phyloP scores from a whole-genome alignment of 2,329 filamentous ascomycete genomes.

The Xylariales sp. region DNA sequence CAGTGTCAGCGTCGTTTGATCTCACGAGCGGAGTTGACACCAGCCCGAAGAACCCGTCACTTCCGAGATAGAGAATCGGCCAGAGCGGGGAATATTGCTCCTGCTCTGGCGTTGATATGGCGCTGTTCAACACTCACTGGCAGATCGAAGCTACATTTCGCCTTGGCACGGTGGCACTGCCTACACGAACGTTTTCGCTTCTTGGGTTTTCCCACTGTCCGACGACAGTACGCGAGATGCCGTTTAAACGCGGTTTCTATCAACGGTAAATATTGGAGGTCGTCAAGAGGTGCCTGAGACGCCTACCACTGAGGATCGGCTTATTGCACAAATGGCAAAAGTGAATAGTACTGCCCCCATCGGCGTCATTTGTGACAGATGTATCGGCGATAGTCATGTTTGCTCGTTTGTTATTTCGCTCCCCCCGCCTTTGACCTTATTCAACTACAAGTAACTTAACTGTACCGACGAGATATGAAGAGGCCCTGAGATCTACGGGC shows the following conservation, averaged over 20 bases:
- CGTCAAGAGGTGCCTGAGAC: not conserved
- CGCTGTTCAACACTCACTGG: slow-evolving; percentile 38
- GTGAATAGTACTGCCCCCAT: slow-evolving; percentile 29
- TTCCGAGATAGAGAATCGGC: not conserved
- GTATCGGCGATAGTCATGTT: slow-evolving; percentile 21
- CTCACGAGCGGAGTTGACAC: not conserved
- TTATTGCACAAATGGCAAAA: slow-evolving; percentile 45
- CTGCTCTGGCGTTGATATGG: slow-evolving; percentile 24
- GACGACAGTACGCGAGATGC: slow-evolving; percentile 45
- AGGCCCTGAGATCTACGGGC: not conserved
- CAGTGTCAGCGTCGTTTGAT: slow-evolving; percentile 11
- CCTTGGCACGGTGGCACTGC: slow-evolving; percentile 44
- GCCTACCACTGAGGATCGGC: slow-evolving; percentile 43
- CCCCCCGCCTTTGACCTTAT: not conserved
- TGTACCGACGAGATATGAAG: not conserved
- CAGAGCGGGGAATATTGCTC: slow-evolving; percentile 21
- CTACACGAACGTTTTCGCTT: slow-evolving; percentile 45
- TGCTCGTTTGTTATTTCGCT: not conserved
- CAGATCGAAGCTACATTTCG: slow-evolving; percentile 45
- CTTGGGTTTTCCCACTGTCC: slow-evolving; percentile 37
- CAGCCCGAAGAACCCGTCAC: no score
- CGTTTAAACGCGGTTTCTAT: slow-evolving; percentile 44
- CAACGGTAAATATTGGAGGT: slow-evolving; percentile 2
- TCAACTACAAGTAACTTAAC: not conserved
- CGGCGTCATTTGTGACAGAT: slow-evolving; percentile 12